Base-by-base conservation (phyloP, 106 monocot genomes). In the Dioscorea zingiberensis region DNA sequence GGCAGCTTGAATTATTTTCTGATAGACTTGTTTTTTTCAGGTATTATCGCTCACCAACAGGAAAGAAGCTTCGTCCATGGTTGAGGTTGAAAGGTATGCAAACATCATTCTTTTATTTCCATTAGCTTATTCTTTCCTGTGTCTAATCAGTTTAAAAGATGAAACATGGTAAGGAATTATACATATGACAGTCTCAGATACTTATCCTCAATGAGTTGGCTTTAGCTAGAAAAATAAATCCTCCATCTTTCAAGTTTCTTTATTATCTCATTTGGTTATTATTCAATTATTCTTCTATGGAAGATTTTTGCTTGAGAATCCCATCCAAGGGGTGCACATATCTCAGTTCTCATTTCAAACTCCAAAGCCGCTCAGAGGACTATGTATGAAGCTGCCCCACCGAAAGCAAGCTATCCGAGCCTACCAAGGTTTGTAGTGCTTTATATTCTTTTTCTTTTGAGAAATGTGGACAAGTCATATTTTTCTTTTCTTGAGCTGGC, bases 1-100 rank as follows among this genome's bases (percentile, higher is more conserved):
- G 44, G 15, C 4, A 27, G 19, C 46, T 47, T 58, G 25, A 59
- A 60, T 25, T 69, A 28, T 24, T 67, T 7, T 58, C 21, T 38
- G 6, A 48, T 44, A 2, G 10, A 22, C 19, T 59, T 6, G 46
- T 58, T 21, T 21, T 66, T 71, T 78, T 68, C 77, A 85, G 90
- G 65, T 93, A 88, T 79, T 89, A 89, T 63, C 29, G 54, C 44
- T 48, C 89, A 68, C 89, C 89, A 25, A 68, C 82, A 24, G 93
- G 88, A 55, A 93, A 85, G 74, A 82, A 57, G 74, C 61, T 93
- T 28, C 67, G 17, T 93, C 93, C 14, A 82, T 76, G 78, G 82
- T 89, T 76, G 85, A 85, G 44, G 55, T 89, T 53, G 67, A 89
- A 61, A 85, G 58, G 93, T 93, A 78, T 14, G 64, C 59, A 4